phyloP scores from a whole-genome alignment of 2,329 filamentous ascomycete genomes.

The Neopestalotiopsis clavispora region DNA sequence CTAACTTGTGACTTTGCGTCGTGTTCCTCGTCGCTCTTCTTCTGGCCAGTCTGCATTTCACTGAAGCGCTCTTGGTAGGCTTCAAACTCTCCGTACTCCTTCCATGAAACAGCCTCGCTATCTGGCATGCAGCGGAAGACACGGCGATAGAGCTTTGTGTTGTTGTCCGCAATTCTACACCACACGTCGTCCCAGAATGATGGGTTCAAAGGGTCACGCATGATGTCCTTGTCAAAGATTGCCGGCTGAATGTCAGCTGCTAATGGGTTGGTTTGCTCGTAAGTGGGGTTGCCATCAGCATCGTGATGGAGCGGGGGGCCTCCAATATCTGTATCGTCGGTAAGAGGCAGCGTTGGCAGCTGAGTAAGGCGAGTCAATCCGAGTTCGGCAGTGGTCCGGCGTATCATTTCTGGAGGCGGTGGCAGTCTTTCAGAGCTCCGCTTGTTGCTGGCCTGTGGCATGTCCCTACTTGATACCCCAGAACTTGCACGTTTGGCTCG shows the following conservation, averaged over 20 bases:
- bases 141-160: slow-evolving; percentile 90
- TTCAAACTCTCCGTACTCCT: slow-evolving; percentile 85
- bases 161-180: slow-evolving; percentile 87
- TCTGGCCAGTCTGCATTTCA: slow-evolving; percentile 65
- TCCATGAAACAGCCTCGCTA: slow-evolving; percentile 91
- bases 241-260: slow-evolving; percentile 75
- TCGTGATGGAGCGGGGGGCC: slow-evolving; percentile 69
- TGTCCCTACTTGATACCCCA: slow-evolving; percentile 34
- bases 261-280: slow-evolving; percentile 54
- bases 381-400: slow-evolving; percentile 68
- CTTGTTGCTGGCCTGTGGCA: slow-evolving; percentile 37
- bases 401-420: slow-evolving; percentile 60
- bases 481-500: background rate
- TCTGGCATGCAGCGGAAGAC: slow-evolving; percentile 98
- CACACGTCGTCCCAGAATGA: slow-evolving; percentile 87
- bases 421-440: slow-evolving; percentile 57
- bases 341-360: slow-evolving; percentile 70
- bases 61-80: slow-evolving; percentile 80
- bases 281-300: slow-evolving; percentile 52
- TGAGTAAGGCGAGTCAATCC: slow-evolving; percentile 72
- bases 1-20: slow-evolving; percentile 45
- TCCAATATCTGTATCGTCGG: slow-evolving; percentile 83
- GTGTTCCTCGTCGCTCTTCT: slow-evolving; percentile 58
- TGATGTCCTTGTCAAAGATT: slow-evolving; percentile 85
- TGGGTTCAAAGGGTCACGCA: slow-evolving; percentile 85